Evolutionary conservation across 768 basidiomycete species (phyloP), one percentile per base, ranked within the genome.

Genomic region (Russula lepida): DNA sequence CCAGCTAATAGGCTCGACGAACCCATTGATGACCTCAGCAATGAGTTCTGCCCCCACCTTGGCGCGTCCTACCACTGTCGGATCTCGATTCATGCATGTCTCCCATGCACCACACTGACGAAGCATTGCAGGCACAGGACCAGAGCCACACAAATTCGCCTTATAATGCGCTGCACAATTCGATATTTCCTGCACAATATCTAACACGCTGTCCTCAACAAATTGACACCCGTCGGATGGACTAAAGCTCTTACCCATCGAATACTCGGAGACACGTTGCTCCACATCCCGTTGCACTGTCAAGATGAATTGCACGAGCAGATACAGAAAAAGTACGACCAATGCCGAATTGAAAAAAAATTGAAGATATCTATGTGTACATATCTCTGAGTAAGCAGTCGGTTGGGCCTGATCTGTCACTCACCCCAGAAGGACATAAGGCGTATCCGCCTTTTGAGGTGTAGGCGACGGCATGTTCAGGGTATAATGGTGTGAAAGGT

Each of bases 1-100:
- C 92, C 94, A 98, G 71, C 89, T 93, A 74, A 99, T 95, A 52
- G 89, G 89, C 70, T 99, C 95, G 15, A 98, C 90, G 70, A 99
- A 99, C 1, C 92, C 86, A 71, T 98, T 97, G 64, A 98, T 86
- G 47, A 98, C 89, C 70, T 97, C 95, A 55, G 92, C 95, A 73
- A 98, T 86, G 59, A 97, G 84, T 78, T 98, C 93, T 59, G 95
- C 94, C 47, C 89, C 86, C 66, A 99, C 88, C 68, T 83, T 85
- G 61, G 93, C 91, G 60, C 92, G 88, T 1, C 92, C 92, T 44
- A 95, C 83, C 43, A 87, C 85, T 21, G 86, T 84, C 57, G 95
- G 92, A 77, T 98, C 95, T 61, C 91, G 86, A 74, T 89, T 86
- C 95, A 97, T 95, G 71, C 94, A 98, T 6, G 83, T 82, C 69